These are phyloP conservation scores for Pezicula neosporulosa DNA, from an alignment of 2,329 filamentous ascomycete genomes.

Conservation along the genomic window DNA sequence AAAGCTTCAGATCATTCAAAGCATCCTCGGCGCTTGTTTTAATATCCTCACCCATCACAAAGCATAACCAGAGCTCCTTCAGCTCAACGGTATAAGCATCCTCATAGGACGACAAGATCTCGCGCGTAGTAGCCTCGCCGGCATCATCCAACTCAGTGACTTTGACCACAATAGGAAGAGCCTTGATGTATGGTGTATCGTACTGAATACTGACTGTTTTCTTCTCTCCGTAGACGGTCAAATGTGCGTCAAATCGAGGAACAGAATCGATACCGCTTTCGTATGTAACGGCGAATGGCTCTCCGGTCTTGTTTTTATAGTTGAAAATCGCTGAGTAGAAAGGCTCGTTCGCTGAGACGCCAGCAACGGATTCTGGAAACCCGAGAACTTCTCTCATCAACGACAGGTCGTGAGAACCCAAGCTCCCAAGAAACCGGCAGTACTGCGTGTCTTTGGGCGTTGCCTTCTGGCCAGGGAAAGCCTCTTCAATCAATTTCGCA, in stretches of 20 bases:
- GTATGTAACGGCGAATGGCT: slow-evolving; percentile 48
- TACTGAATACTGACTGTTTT: slow-evolving; percentile 53
- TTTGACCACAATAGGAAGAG: slow-evolving; percentile 38
- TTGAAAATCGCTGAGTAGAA: slow-evolving; percentile 43
- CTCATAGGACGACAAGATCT: slow-evolving; percentile 34
- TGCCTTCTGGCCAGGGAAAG: slow-evolving; percentile 26
- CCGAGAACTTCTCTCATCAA: slow-evolving; percentile 51
- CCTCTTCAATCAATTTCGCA: slow-evolving; percentile 27
- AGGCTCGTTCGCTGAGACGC: slow-evolving; percentile 38
- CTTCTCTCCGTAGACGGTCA: slow-evolving; percentile 47
- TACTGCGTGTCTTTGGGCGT: slow-evolving; percentile 27
- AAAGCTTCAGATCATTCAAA: slow-evolving; percentile 14
- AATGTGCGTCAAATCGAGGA: slow-evolving; percentile 47
- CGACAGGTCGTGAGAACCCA: slow-evolving; percentile 52
- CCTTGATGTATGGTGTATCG: slow-evolving; percentile 57
- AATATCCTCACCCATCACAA: slow-evolving; percentile 21
- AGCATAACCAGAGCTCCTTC: slow-evolving; percentile 28
- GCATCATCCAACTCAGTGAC: slow-evolving; percentile 40
- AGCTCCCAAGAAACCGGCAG: slow-evolving; percentile 40
- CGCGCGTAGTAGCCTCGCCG: slow-evolving; percentile 35
- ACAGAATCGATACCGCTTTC: slow-evolving; percentile 53
- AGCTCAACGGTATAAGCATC: slow-evolving; percentile 37
- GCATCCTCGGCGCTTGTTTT: slow-evolving; percentile 31
- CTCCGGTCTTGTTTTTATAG: slow-evolving; percentile 29
- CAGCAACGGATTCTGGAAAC: slow-evolving; percentile 41